phyloP scores from a whole-genome alignment of 2,329 filamentous ascomycete species.

The Cercospora sojina region DNA sequence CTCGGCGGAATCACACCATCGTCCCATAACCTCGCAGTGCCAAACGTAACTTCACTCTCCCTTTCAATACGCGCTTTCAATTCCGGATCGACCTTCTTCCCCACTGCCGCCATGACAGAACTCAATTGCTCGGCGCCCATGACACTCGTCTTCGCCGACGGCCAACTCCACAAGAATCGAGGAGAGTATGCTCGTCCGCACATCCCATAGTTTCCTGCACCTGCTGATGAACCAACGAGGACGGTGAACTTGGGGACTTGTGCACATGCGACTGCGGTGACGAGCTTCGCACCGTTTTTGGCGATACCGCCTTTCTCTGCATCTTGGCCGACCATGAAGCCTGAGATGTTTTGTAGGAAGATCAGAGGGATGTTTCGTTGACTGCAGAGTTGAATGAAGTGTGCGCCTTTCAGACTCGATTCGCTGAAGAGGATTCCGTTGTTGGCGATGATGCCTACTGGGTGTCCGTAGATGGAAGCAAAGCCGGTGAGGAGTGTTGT shows the following conservation, averaged over 20 bases:
- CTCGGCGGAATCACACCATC: conserved; percentile 53
- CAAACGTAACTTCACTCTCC: conserved; percentile 87
- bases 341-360: conserved; percentile 94
- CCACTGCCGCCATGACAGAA: conserved; percentile 92
- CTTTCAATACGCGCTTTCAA: conserved; percentile 81
- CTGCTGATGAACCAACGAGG: conserved; percentile 88
- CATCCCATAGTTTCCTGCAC: conserved; percentile 98
- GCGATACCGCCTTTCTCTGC: conserved; percentile 94
- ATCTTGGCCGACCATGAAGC: conserved; percentile 95
- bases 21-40: conserved; percentile 84
- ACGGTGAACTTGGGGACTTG: conserved; percentile 97
- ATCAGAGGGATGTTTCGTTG: conserved; percentile 86
- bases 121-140: conserved; percentile 94
- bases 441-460: conserved; percentile 90
- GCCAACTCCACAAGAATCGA: conserved; percentile 93
- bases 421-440: conserved; percentile 93
- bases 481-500: conserved; percentile 85
- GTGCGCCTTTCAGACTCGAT: conserved; percentile 86
- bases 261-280: conserved; percentile 90
- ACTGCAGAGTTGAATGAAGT: conserved; percentile 93
- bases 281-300: conserved; percentile 95
- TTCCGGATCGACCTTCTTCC: conserved; percentile 75
- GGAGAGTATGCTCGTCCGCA: conserved; percentile 91
- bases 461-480: conserved; percentile 83
- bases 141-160: conserved; percentile 90